Evolutionary conservation across 192 early-diverging fungal genomes (phyloP), one percentile per base, ranked within the genome.

Genomic region (Backusella morwellensis): DNA sequence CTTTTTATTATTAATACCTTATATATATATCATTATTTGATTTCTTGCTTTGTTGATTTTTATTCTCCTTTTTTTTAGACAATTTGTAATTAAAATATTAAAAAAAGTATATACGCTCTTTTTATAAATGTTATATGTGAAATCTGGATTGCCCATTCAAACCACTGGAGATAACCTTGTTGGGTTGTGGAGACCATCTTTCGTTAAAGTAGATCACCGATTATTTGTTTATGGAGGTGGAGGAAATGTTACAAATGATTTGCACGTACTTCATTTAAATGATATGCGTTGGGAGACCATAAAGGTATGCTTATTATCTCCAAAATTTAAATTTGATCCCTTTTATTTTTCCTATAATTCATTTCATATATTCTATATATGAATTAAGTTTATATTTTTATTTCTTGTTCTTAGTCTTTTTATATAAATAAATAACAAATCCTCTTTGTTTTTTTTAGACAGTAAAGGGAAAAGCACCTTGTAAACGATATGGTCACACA

Each of bases 401-500:
- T 26, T 6, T 70, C 17, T 35, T 38, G 8, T 40, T 38, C 19
- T 26, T 71, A 38, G 32, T 41, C 4, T 41, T 38, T 71, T 40
- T 8, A 7, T 21, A 36, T 23, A 36, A 21, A 68, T 23, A 15
- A 68, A 68, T 35, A 68, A 68, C 17, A 68, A 68, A 68, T 29
- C 6, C 67, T 38, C 8, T 2, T 56, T 56, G 19, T 54, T n/a
- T 63, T 63, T 63, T 11, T 63, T 75, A 79, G 78, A 35, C 50
- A 52, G 68, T 75, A 32, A 79, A 88, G n/a, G 90, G 90, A 14
- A 78, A 77, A 17, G 79, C 87, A 38, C 89, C 90, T 19, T 84
- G 82, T 47, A 85, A 88, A 66, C 80, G 90, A 69, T 89, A 88
- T 66, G 88, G 88, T 21, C 90, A 91, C 74, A 88, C 89, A 29